Conservation (phyloP, 2,329 filamentous ascomycete genomes). For the Escovopsis sp. region DNA sequence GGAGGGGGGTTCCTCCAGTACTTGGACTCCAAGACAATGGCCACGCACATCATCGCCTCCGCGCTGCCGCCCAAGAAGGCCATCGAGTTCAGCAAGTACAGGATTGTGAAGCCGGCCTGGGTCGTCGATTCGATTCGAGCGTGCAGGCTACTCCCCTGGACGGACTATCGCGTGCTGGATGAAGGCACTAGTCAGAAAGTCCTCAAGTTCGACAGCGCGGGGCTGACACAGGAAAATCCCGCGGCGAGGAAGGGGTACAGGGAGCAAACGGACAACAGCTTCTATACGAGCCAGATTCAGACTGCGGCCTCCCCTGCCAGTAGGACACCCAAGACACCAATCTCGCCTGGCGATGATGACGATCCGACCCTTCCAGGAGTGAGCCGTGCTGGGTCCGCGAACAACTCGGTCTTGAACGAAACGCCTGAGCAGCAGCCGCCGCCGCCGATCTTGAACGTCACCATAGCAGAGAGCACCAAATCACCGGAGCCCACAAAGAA, state of each 20-base stretch:
- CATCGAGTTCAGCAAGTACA: constrained; percentile 73
- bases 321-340: no score
- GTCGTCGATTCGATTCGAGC: constrained; percentile 77
- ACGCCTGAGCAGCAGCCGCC: background rate
- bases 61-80: constrained; percentile 84
- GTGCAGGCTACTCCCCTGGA: constrained; percentile 73
- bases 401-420: no score
- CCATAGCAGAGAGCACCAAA: background rate
- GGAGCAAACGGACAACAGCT: constrained; percentile 69
- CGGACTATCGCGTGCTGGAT: constrained; percentile 68
- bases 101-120: constrained; percentile 91
- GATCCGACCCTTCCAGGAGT: no score
- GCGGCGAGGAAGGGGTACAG: constrained; percentile 50
- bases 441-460: no score
- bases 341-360: no score
- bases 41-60: constrained; percentile 90
- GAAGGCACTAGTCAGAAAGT: constrained; percentile 74
- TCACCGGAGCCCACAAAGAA: constrained; percentile 32
- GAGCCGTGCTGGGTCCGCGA: background rate
- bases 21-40: constrained; percentile 83
- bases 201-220: constrained; percentile 45
- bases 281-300: constrained; percentile 63
- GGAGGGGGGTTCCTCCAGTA: constrained; percentile 95
- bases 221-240: constrained; percentile 51
- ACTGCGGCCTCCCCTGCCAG: constrained; percentile 15